Conservation (phyloP, 331 rosid species). For the Prunus yedoensis region DNA sequence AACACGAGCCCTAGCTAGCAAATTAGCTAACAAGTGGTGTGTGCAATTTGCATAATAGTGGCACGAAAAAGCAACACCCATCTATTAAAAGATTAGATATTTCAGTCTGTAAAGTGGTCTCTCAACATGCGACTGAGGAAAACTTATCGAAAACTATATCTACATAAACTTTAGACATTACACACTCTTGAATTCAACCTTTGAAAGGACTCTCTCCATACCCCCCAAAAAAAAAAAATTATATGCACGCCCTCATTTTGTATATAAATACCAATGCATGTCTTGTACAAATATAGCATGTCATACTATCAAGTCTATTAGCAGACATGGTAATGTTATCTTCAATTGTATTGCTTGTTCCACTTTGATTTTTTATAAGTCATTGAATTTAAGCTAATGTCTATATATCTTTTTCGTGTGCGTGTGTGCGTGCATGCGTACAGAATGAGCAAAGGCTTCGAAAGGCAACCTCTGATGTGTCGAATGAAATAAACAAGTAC, state of each 20-base stretch:
- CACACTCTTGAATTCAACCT: background rate
- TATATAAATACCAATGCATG: background rate
- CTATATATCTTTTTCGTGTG: background rate
- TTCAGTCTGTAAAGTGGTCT: slow-evolving; percentile 36
- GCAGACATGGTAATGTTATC: background rate
- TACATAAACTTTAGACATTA: background rate
- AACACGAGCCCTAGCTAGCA: background rate
- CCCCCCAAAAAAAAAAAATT: background rate
- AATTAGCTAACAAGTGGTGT: slow-evolving; percentile 14
- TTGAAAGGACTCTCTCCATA: background rate
- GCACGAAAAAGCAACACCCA: background rate
- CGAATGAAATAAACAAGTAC: slow-evolving; percentile 29
- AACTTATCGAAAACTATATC: background rate
- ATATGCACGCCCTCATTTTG: background rate
- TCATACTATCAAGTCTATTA: background rate
- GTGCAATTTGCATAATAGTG: slow-evolving; percentile 37
- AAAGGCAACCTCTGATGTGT: slow-evolving; percentile 37
- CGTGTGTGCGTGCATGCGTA: background rate
- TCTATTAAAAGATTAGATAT: background rate
- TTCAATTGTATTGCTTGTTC: background rate
- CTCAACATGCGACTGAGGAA: slow-evolving; percentile 7
- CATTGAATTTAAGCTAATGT: background rate
- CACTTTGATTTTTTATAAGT: background rate
- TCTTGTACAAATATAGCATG: background rate
- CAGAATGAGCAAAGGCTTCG: slow-evolving; percentile 32